Evolutionary conservation across 83 land plant genomes (phyloP).

Genomic region (Picea abies): DNA sequence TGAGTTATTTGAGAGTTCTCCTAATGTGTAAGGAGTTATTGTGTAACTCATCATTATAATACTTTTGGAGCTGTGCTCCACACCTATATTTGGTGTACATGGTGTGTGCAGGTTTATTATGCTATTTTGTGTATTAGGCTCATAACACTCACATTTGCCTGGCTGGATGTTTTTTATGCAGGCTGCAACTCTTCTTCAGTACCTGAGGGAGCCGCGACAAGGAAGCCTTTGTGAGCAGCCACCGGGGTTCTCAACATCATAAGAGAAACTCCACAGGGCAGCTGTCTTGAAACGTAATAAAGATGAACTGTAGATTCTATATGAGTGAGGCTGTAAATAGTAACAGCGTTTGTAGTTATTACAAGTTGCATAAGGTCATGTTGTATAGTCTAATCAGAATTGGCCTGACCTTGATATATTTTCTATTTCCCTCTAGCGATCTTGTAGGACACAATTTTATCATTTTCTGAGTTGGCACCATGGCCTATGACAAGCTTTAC

Average conservation of each 20-base stretch:
- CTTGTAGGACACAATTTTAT: constrained; percentile 1
- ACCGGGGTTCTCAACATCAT: constrained; percentile 2
- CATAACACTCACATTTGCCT: neutral
- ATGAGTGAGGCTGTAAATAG: neutral
- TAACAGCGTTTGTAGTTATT: neutral
- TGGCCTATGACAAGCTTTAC: neutral
- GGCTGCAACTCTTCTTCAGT: constrained; percentile 13
- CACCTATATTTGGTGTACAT: too few species aligned
- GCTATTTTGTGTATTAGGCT: too few species aligned
- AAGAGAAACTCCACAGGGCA: neutral
- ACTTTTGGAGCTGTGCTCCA: too few species aligned
- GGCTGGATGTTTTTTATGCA: neutral
- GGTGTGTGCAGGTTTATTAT: too few species aligned
- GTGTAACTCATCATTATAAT: neutral
- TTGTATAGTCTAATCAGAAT: neutral
- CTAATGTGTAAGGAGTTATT: neutral
- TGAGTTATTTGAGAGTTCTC: neutral
- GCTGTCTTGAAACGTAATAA: neutral
- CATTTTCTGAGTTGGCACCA: neutral
- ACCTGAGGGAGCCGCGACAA: constrained; percentile 8
- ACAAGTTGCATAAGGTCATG: too few species aligned
- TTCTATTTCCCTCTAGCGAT: neutral
- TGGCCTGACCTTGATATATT: neutral
- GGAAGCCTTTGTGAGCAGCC: constrained; percentile 5
- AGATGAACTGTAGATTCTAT: neutral